These are phyloP conservation scores for Pyrenula aspistea DNA, from an alignment of 495 filamentous ascomycete species.

Conservation along the genomic window DNA sequence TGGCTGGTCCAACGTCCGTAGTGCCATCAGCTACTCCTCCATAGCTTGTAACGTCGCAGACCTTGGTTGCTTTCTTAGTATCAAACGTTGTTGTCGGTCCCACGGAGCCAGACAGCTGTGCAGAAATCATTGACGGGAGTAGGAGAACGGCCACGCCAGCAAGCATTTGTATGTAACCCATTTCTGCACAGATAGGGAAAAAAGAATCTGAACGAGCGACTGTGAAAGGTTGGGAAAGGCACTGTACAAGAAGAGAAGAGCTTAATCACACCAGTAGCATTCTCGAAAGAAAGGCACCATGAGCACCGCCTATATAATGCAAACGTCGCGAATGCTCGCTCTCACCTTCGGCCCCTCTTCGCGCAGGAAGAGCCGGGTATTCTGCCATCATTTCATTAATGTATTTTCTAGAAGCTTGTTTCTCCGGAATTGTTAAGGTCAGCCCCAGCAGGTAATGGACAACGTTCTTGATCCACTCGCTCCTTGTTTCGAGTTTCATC, in stretches of 20 bases:
- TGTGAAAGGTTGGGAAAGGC: background rate
- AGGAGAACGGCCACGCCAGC: background rate
- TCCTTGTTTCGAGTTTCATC: background rate
- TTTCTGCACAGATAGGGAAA: background rate
- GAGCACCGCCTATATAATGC: no score
- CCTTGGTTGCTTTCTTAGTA: slow-evolving; percentile 10
- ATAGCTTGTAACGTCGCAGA: slow-evolving; percentile 15
- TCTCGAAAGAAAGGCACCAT: no score
- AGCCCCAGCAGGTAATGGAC: background rate
- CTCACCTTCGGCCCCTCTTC: background rate
- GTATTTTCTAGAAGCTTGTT: background rate
- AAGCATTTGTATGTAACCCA: background rate
- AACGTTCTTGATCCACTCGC: background rate
- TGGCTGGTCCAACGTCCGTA: slow-evolving; percentile 18
- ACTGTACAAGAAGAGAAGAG: background rate
- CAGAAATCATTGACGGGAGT: background rate
- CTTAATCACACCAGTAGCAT: no score
- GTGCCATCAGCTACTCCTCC: slow-evolving; percentile 13
- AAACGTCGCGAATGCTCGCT: background rate
- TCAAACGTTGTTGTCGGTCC: slow-evolving; percentile 9
- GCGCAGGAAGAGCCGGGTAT: background rate
- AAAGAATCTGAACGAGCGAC: background rate
- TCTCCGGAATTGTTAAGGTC: background rate
- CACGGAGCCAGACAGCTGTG: background rate
- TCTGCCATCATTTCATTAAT: background rate